Evolutionary conservation across 2,329 filamentous ascomycete species (phyloP).

Genomic region (Penicillium sp.): DNA sequence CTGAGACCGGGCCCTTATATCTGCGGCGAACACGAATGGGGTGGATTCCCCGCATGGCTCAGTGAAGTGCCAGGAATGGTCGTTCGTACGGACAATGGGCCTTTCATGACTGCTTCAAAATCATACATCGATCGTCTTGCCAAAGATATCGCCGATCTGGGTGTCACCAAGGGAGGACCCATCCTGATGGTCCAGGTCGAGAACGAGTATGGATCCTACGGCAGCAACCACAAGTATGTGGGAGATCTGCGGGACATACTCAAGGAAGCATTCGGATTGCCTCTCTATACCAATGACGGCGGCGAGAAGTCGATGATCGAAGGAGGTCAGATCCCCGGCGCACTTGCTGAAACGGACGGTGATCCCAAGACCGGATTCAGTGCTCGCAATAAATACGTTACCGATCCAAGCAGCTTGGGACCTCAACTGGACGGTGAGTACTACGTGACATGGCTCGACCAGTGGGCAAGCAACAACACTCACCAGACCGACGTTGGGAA

Average conservation of each 20-base stretch:
- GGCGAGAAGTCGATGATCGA: conserved; percentile 44
- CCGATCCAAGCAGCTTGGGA: conserved; percentile 44
- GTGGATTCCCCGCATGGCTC: conserved; percentile 50
- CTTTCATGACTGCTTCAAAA: conserved; percentile 40
- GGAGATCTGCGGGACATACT: conserved; percentile 44
- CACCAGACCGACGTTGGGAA: conserved; percentile 8
- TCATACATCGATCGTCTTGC: conserved; percentile 43
- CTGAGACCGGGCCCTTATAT: conserved; percentile 51
- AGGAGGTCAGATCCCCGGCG: conserved; percentile 45
- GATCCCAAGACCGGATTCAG: conserved; percentile 42
- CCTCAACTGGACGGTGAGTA: conserved; percentile 51
- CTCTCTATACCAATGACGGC: conserved; percentile 53
- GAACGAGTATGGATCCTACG: conserved; percentile 54
- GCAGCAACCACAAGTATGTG: conserved; percentile 47
- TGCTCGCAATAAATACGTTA: conserved; percentile 46
- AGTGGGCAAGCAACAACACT: conserved; percentile 37
- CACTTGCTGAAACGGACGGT: conserved; percentile 50
- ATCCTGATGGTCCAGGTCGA: conserved; percentile 54
- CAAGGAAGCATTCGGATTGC: conserved; percentile 42
- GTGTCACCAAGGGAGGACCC: conserved; percentile 46
- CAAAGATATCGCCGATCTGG: conserved; percentile 35
- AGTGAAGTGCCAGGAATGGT: conserved; percentile 41
- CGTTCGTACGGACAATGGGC: conserved; percentile 43
- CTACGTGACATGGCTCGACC: conserved; percentile 47
- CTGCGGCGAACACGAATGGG: conserved; percentile 52